These are phyloP conservation scores for Leucosporidium creatinivorum DNA, from an alignment of 768 basidiomycete species.

Conservation along the genomic window DNA sequence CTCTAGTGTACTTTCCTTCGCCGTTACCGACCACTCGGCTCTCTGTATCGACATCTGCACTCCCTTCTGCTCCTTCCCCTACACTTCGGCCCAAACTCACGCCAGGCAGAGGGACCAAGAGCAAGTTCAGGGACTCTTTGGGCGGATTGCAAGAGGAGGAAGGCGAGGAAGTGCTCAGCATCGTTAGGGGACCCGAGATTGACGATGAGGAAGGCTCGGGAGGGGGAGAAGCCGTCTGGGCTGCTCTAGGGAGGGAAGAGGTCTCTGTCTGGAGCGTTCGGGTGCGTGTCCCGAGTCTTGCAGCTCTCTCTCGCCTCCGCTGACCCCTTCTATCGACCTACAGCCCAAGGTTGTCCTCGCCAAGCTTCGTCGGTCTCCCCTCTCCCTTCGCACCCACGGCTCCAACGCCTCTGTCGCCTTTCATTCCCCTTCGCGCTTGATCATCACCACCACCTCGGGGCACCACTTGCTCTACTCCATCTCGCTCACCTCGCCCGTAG, in stretches of 20 bases:
- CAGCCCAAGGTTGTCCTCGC: slow-evolving; percentile 33
- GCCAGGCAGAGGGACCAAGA: slow-evolving; percentile 12
- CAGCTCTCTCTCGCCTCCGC: not conserved
- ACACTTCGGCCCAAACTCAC: not conserved
- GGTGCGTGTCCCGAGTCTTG: not conserved
- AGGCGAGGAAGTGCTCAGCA: slow-evolving; percentile 27
- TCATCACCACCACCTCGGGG: slow-evolving; percentile 23
- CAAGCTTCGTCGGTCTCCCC: slow-evolving; percentile 23
- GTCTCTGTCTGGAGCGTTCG: slow-evolving; percentile 23
- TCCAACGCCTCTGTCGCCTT: slow-evolving; percentile 18
- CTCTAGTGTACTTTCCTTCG: slow-evolving; percentile 26
- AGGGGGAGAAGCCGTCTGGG: slow-evolving; percentile 12
- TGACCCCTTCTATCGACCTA: not conserved
- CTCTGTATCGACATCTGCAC: slow-evolving; percentile 24
- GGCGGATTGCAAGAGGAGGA: slow-evolving; percentile 32
- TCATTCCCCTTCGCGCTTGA: slow-evolving; percentile 11
- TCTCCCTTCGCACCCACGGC: slow-evolving; percentile 29
- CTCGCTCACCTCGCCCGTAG: not conserved
- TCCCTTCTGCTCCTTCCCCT: slow-evolving; percentile 22
- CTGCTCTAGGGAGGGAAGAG: slow-evolving; percentile 24
- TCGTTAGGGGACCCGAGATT: slow-evolving; percentile 8
- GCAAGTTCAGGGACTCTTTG: slow-evolving; percentile 26
- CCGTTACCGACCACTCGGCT: slow-evolving; percentile 28
- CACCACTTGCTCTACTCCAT: slow-evolving; percentile 26
- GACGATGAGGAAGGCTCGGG: not conserved